Conservation (phyloP, 495 filamentous ascomycete genomes). For the Pyrenopolyporus hunteri region DNA sequence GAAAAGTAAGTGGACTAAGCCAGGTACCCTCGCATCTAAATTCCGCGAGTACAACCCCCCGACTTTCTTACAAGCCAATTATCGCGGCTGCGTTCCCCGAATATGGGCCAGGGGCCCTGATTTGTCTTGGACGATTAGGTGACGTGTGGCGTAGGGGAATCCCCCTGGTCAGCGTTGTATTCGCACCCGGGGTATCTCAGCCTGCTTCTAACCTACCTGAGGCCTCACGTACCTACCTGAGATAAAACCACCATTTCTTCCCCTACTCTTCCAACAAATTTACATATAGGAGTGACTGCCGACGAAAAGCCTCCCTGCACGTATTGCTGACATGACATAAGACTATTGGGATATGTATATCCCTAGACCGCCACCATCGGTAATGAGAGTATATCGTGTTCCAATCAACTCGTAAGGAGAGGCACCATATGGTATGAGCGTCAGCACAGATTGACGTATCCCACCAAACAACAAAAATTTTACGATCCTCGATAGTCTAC, state of each 20-base stretch:
- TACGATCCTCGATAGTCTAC: slow-evolving; percentile 6
- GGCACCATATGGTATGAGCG: background rate
- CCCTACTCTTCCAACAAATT: background rate
- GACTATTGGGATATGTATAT: background rate
- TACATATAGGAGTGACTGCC: background rate
- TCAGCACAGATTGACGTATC: background rate
- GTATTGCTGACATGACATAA: slow-evolving; percentile 17
- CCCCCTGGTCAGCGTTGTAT: slow-evolving; percentile 19
- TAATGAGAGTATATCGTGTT: background rate
- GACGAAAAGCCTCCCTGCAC: background rate
- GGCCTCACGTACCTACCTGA: too few relatives aligned
- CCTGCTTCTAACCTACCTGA: too few relatives aligned
- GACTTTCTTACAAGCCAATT: background rate
- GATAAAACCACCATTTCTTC: background rate
- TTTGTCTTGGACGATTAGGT: slow-evolving; percentile 3
- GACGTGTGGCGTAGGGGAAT: slow-evolving; percentile 9
- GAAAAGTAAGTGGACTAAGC: too few relatives aligned
- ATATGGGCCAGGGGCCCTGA: background rate
- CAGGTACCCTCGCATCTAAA: too few relatives aligned
- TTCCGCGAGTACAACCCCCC: too few relatives aligned
- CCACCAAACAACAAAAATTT: too few relatives aligned
- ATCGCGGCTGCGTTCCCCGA: slow-evolving; percentile 5
- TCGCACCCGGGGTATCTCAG: background rate
- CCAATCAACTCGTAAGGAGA: slow-evolving; percentile 11
- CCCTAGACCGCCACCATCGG: slow-evolving; percentile 9